A percentile compares a stretch with the other conserved stretches of the same genome.
Conservation (phyloP, 1,284 basidiomycete species). For the Inonotus hispidus region DNA sequence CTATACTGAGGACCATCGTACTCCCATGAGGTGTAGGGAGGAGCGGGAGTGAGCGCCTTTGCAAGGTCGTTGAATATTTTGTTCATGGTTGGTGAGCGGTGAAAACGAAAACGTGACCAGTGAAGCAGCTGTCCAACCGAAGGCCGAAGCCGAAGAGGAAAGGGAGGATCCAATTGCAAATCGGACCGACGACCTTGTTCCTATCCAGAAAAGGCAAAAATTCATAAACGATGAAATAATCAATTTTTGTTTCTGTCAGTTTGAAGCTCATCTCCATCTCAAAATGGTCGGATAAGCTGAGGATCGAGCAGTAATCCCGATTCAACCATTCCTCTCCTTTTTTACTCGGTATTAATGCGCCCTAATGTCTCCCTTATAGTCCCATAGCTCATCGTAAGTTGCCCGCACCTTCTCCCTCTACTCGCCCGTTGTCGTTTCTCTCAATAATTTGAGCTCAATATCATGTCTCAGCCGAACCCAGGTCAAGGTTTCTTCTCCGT, state of each 20-base stretch:
- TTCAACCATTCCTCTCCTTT: neutral
- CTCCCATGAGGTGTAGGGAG: conserved; percentile 35
- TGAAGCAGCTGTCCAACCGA: neutral
- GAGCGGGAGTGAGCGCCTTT: conserved; percentile 42
- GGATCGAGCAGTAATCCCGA: neutral
- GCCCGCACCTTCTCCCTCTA: neutral
- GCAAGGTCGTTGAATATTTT: conserved; percentile 35
- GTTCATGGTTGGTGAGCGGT: conserved; percentile 12
- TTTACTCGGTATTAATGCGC: neutral
- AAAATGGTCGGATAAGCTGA: neutral
- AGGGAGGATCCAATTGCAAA: conserved; percentile 20
- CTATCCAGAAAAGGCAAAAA: neutral
- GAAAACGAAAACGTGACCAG: neutral
- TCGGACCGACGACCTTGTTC: neutral
- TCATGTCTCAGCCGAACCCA: neutral
- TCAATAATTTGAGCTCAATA: neutral
- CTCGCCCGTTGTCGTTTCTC: neutral
- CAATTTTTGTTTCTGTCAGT: neutral
- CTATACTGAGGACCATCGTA: conserved; percentile 62
- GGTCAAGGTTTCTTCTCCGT: conserved; percentile 13
- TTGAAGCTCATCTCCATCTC: neutral
- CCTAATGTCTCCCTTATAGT: neutral
- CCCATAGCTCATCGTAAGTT: neutral
- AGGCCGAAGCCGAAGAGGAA: too few relatives aligned
- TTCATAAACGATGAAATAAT: neutral